A percentile compares a stretch with the other conserved stretches of the same genome.
These are phyloP conservation scores for Entomortierella beljakovae DNA, from an alignment of 192 early-diverging fungal genomes.

Conservation along the genomic window DNA sequence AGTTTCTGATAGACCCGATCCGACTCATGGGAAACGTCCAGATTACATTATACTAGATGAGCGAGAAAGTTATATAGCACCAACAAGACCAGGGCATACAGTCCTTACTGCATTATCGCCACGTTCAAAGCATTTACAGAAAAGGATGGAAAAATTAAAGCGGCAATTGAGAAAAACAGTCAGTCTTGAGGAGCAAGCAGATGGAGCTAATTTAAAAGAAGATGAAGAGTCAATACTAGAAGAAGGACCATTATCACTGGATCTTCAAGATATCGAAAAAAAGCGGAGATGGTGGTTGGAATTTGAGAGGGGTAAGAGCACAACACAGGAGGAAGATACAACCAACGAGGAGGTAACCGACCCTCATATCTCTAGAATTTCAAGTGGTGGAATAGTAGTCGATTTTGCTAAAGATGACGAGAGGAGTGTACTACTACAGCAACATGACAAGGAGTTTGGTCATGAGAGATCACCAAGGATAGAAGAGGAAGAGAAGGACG, in stretches of 20 bases:
- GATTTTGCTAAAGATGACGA: not conserved
- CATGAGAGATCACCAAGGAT: not conserved
- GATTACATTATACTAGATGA: too few species aligned
- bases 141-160: constrained; percentile 23
- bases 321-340: constrained; percentile 10
- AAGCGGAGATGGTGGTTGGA: constrained; percentile 32
- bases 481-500: too few species aligned
- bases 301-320: not conserved
- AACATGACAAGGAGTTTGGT: not conserved
- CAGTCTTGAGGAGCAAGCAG: constrained; percentile 17
- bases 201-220: not conserved
- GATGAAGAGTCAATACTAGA: constrained; percentile 25
- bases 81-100: too few species aligned
- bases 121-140: constrained; percentile 25
- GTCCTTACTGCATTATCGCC: constrained; percentile 42
- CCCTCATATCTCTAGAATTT: not conserved
- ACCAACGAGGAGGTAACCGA: not conserved
- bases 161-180: constrained; percentile 26
- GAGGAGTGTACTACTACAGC: not conserved
- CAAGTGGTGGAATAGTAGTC: not conserved
- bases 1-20: not conserved
- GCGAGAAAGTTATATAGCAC: too few species aligned
- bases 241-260: constrained; percentile 40
- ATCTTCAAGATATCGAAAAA: constrained; percentile 28
- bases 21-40: too few species aligned